These are phyloP conservation scores for Akanthomyces uredinophilus DNA, from an alignment of 2,329 filamentous ascomycete species.

Conservation along the genomic window DNA sequence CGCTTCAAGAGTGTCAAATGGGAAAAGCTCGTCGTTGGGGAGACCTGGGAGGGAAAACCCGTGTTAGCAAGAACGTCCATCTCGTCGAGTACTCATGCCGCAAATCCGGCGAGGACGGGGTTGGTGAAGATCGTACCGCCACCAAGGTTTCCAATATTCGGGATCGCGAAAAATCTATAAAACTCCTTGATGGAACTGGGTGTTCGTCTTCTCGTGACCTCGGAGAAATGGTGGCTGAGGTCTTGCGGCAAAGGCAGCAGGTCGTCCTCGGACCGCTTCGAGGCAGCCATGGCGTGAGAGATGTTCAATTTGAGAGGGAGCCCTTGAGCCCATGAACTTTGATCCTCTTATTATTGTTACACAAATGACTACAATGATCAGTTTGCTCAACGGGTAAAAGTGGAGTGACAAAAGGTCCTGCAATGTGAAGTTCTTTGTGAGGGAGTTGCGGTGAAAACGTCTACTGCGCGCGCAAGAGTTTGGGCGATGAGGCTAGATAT, in stretches of 20 bases:
- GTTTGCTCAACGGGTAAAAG: not conserved
- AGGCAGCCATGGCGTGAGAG: not conserved
- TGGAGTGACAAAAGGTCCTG: conserved; percentile 3
- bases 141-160: conserved; percentile 57
- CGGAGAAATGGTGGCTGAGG: conserved; percentile 73
- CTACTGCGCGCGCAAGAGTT: not conserved
- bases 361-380: not conserved
- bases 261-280: not conserved
- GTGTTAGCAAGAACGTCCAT: not conserved
- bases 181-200: conserved; percentile 70
- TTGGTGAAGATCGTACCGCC: conserved; percentile 44
- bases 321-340: not conserved
- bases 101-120: not conserved
- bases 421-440: not conserved
- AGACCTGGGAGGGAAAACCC: conserved; percentile 52
- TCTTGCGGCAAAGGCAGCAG: conserved; percentile 52
- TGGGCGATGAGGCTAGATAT: conserved; percentile 1
- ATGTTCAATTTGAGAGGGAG: not conserved
- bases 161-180: conserved; percentile 75
- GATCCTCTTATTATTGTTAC: not conserved
- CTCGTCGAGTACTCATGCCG: not conserved
- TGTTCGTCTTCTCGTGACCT: conserved; percentile 58
- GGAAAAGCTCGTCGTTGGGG: conserved; percentile 77
- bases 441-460: not conserved
- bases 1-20: conserved; percentile 85